Evolutionary conservation across 163 green algal genomes (phyloP), one percentile per base, ranked within the genome.

Genomic region (Chloroidium sp.): DNA sequence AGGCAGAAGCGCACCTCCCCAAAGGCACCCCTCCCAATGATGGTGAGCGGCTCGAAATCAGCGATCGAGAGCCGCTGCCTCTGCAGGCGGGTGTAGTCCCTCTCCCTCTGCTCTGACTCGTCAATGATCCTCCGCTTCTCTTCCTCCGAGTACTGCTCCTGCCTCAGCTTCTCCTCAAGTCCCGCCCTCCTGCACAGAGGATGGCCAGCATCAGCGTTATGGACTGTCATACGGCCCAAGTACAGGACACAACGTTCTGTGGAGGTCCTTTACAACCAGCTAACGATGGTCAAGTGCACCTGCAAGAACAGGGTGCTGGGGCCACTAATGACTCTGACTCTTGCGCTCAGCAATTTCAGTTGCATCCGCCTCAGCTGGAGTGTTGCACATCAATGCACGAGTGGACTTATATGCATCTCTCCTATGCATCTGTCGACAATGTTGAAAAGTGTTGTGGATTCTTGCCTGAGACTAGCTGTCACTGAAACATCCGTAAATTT

Each of bases 11-110:
- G n/a, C 75, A 98, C 95, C 92, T 98, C 96, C 1, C 96, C 96
- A 88, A 99, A 99, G 0, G 96, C 96, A 1, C 96, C 96, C 12
- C 95, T 87, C 12, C 96, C 96, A 79, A 99, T 98, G 77, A 98
- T 96, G n/a, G 90, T 95, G 0, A 99, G 85, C 14, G 93, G 89
- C 78, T 99, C 95, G 89, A 98, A 99, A 88, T 99, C 95, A 2
- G 93, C 90, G 6, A 90, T 88, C 62, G 78, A 91, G 78, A 98
- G 87, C 2, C 93, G 93, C 68, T 97, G 88, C 1, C 95, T 88
- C 86, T 96, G 91, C 77, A 97, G 76, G 1, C 93, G 87, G 62
- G 88, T 93, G 87, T 92, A 97, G 77, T 97, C 92, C 59, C 90
- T 91, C 83, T 98, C 95, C 6, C 88, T 89, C 84, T 85, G 84